Base-by-base conservation (phyloP, 306 rosid species). In the Acacia confusa region DNA sequence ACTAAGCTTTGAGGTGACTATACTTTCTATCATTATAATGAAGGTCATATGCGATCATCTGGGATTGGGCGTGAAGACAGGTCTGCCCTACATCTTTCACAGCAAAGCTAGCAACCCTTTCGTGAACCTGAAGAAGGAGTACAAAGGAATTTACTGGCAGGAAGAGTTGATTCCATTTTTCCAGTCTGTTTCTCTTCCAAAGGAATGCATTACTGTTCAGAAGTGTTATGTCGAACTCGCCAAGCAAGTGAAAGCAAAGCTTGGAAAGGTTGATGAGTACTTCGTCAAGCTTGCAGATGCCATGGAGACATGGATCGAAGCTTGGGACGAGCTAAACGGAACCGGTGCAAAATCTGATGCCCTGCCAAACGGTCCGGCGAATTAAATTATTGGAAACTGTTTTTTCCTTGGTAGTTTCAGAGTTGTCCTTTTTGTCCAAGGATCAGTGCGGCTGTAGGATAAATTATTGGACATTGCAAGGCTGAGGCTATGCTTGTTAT, bases 91-190 rank as follows among this genome's bases (percentile, higher is more conserved):
- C 88, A 90, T 92, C 83, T 92, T 86, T 86, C 94, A 92, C 79
- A 92, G 92, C 91, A 92, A 92, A 71, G 97, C 97, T 45, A 92
- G 97, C 92, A 87, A 90, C 73, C 94, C 94, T 30, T 92, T 92
- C 63, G 90, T 89, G 84, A 92, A 92, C 89, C 91, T 92, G 17
- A 92, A 82, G 90, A 90, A 92, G 84, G 97, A 92, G 72, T 92
- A 90, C 90, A 90, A 90, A 48, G 97, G 97, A 65, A 88, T 92
- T 75, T 90, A 68, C 89, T 92, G 97, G 97, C 94, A 92, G 82
- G 97, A 92, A 76, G 91, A 87, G 85, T 50, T 92, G 77, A 82
- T 92, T 83, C 97, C 94, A n/a, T 92, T 92, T 73, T 92, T 92
- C 82, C 94, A 89, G 63, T 43, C 90, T 50, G 89, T 58, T 2